Evolutionary conservation across 345 rosid species (phyloP), one percentile per base, ranked within the genome.

Genomic region (Bruguiera sexangula): DNA sequence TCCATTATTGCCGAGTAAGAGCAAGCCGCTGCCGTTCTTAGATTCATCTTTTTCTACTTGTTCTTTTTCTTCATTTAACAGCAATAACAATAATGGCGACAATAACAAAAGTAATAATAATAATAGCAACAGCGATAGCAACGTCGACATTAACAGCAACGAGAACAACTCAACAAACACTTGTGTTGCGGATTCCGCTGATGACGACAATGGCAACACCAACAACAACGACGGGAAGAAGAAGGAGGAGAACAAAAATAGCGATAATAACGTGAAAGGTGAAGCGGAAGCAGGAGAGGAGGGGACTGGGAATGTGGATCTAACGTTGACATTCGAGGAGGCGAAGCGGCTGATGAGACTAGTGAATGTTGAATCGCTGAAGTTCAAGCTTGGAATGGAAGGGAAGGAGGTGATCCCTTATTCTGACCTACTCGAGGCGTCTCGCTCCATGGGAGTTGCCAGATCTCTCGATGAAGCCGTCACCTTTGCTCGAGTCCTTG

Each of bases 331-430:
- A 5, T 59, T 78, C 22, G 73, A 57, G 59, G 98, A 92, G 79
- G 96, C 86, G 27, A 95, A 79, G 85, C 86, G 86, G 78, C 76
- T 92, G 77, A 79, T 95, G 92, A 87, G 94, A 58, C 70, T 90
- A 73, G 99, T 90, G 74, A 92, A 95, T 67, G 91, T 92, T 69
- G 96, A 86, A 58, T 81, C 86, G 6, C 79, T 95, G 73, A 95
- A 87, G 83, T 66, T 16, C 74, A 92, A 81, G 71, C 89, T 95
- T 11, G 92, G 86, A 27, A 73, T 70, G 84, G 89, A 82, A 19
- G 88, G 84, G 31, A 87, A 83, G 79, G 99, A 95, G 71, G 82
- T 82, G 18, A 86, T 95, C 1, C 67, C 78, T 24, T 95, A 90
- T 73, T 36, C 68, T 24, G 78, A 88, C 64, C 82, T 95, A 16